These are phyloP conservation scores for Fallopia convolvulus DNA, from an alignment of 148 eudicot species.

Conservation along the genomic window DNA sequence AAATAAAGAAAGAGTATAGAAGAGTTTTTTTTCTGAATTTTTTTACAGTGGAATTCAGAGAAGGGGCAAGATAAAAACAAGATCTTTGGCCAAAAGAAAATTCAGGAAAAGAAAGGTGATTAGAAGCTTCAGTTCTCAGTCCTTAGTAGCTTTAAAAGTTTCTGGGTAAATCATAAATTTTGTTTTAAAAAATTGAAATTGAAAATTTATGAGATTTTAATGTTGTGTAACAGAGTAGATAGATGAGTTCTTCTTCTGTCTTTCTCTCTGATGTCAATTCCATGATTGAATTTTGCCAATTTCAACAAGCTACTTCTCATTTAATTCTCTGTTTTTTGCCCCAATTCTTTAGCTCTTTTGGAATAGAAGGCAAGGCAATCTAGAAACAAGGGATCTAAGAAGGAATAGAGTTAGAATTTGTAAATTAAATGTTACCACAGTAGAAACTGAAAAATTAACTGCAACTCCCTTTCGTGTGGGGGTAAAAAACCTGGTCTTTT, in stretches of 20 bases:
- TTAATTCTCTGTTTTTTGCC: not conserved
- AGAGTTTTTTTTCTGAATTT: not conserved
- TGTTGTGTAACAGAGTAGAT: not conserved
- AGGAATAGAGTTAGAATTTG: not conserved
- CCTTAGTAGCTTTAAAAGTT: not conserved
- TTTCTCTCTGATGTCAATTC: constrained; percentile 1
- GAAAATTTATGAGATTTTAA: not conserved
- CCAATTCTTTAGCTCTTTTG: not conserved
- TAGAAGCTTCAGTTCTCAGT: constrained; percentile 7
- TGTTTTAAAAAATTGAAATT: not conserved
- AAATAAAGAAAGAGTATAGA: not conserved
- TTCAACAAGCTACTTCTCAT: constrained; percentile 8
- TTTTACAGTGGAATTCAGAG: not conserved
- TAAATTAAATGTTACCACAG: not conserved
- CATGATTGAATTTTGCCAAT: constrained; percentile 8
- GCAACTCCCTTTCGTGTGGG: not conserved
- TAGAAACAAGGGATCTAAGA: not conserved
- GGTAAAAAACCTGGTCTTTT: not conserved
- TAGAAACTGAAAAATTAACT: not conserved
- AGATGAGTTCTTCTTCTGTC: not conserved
- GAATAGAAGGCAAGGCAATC: not conserved
- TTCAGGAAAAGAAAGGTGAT: constrained; percentile 1
- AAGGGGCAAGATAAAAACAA: constrained; percentile 5
- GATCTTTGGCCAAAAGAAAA: not conserved
- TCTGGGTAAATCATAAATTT: not conserved